A percentile compares a stretch with the other conserved stretches of the same genome.
phyloP scores from a whole-genome alignment of 306 rosid species.

The Heteromeles arbutifolia region DNA sequence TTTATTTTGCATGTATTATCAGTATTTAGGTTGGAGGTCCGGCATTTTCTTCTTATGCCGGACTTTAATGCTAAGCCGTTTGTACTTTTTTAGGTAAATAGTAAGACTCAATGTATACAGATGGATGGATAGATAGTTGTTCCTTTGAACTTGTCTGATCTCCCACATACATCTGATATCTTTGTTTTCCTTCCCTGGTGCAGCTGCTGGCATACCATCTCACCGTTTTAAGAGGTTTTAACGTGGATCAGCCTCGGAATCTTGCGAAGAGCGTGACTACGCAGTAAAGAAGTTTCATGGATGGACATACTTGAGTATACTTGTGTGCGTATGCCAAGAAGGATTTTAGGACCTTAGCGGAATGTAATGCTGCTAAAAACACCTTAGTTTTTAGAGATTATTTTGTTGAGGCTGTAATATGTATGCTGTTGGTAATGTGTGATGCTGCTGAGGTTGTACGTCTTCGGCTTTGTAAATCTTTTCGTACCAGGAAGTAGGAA shows the following conservation, averaged over 20 bases:
- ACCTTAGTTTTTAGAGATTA: background rate
- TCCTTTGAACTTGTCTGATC: background rate
- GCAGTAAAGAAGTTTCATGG: constrained; percentile 22
- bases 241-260: constrained; percentile 97
- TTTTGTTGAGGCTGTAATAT: background rate
- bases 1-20: background rate
- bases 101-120: too few relatives aligned
- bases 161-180: background rate
- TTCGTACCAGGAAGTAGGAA: background rate
- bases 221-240: constrained; percentile 85
- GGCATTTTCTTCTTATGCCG: background rate
- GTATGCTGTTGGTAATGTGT: background rate
- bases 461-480: constrained; percentile 17
- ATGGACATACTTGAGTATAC: background rate
- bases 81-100: background rate
- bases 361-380: background rate
- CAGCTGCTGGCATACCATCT: constrained; percentile 97
- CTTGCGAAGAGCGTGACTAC: constrained; percentile 98
- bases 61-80: background rate
- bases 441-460: background rate
- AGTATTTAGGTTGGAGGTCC: background rate
- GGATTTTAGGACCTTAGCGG: background rate
- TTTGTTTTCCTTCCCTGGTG: constrained; percentile 16
- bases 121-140: background rate
- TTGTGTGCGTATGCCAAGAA: background rate